These are phyloP conservation scores for Oryza glumipatula DNA, from an alignment of 176 grass and related monocot genomes.

Conservation along the genomic window DNA sequence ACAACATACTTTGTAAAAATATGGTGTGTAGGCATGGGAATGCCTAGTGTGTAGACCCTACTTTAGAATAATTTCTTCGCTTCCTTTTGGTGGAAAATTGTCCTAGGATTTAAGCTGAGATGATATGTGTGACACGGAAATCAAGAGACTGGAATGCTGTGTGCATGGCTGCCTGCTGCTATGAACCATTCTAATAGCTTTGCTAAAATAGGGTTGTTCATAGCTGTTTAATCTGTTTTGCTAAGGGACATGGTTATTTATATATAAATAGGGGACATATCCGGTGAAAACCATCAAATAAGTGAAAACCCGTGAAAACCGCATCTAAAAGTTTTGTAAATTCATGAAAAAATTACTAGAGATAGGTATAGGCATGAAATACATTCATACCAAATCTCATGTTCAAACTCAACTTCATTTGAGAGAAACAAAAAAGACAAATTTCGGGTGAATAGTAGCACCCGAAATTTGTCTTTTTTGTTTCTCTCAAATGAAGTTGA, in stretches of 20 bases:
- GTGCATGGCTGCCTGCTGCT: neutral
- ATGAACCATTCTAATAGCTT: neutral
- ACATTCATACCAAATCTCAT: too few relatives aligned
- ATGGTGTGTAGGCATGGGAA: neutral
- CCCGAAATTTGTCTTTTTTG: too few relatives aligned
- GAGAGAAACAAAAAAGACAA: too few relatives aligned
- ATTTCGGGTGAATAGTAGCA: too few relatives aligned
- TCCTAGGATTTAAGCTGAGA: neutral
- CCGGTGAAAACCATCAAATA: too few relatives aligned
- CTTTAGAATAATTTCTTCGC: neutral
- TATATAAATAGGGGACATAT: neutral
- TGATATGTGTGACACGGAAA: neutral
- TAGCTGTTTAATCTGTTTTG: constrained; percentile 1
- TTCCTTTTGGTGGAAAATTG: neutral
- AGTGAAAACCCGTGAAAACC: too few relatives aligned
- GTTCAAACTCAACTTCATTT: too few relatives aligned
- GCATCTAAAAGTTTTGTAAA: too few relatives aligned
- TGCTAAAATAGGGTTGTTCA: neutral
- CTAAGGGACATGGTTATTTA: neutral
- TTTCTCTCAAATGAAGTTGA: too few relatives aligned
- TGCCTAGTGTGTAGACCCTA: neutral
- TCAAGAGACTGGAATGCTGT: neutral
- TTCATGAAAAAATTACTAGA: too few relatives aligned
- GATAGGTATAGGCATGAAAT: too few relatives aligned
- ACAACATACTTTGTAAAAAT: neutral